Evolutionary conservation across 2,329 filamentous ascomycete species (phyloP).

Genomic region (Esteya vermicola): DNA sequence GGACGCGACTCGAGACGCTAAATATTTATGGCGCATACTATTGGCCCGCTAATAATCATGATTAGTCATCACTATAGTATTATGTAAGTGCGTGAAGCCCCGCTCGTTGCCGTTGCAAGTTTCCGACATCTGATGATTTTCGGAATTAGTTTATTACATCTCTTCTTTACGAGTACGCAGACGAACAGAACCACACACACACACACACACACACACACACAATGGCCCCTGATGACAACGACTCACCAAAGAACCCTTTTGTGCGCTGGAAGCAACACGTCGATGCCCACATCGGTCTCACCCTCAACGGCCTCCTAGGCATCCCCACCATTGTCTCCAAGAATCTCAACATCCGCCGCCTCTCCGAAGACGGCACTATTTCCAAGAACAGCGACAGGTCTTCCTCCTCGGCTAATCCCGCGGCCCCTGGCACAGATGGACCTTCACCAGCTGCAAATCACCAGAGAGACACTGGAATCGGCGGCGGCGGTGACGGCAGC

Average conservation of each 20-base stretch:
- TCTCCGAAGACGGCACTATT: background rate
- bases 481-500: background rate
- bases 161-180: too few species aligned
- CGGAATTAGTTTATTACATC: background rate
- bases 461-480: too few species aligned
- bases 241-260: constrained; percentile 20
- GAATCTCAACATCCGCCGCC: constrained; percentile 11
- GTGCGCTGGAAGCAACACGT: constrained; percentile 26
- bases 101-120: too few species aligned
- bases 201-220: background rate
- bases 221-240: constrained; percentile 11
- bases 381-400: background rate
- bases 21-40: too few species aligned
- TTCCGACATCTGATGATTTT: background rate
- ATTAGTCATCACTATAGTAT: too few species aligned
- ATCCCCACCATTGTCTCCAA: constrained; percentile 14
- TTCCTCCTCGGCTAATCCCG: too few species aligned
- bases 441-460: too few species aligned
- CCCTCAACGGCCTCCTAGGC: constrained; percentile 15
- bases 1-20: too few species aligned
- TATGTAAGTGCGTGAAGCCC: too few species aligned
- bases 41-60: too few species aligned
- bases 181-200: background rate
- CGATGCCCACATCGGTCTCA: constrained; percentile 21
- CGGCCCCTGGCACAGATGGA: too few species aligned